phyloP scores from a whole-genome alignment of 2,329 filamentous ascomycete genomes.

The Fusarium dimerum region DNA sequence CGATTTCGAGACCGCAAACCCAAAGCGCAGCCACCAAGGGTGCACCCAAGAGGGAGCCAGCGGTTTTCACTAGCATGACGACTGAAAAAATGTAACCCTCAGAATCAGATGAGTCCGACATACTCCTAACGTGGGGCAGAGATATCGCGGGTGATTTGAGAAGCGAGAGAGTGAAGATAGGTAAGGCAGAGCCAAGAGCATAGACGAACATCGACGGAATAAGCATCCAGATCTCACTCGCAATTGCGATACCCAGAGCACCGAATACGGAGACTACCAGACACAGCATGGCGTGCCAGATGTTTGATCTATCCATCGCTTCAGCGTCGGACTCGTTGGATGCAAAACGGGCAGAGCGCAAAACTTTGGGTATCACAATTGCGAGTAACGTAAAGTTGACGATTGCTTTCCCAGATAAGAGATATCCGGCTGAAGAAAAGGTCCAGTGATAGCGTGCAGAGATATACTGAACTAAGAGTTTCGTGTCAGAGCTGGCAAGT shows the following conservation, averaged over 20 bases:
- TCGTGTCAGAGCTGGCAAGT: slow-evolving; percentile 52
- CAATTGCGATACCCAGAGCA: slow-evolving; percentile 44
- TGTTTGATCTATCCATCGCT: slow-evolving; percentile 16
- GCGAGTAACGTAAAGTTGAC: slow-evolving; percentile 49
- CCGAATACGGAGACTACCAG: slow-evolving; percentile 34
- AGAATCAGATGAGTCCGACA: slow-evolving; percentile 18
- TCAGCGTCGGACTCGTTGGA: not conserved
- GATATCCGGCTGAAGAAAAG: slow-evolving; percentile 48
- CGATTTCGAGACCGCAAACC: slow-evolving; percentile 45
- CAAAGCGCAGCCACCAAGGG: slow-evolving; percentile 49
- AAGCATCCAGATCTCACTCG: slow-evolving; percentile 41
- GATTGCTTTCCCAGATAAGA: slow-evolving; percentile 49
- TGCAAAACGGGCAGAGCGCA: slow-evolving; percentile 22
- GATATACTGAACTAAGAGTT: slow-evolving; percentile 52
- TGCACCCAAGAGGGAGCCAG: slow-evolving; percentile 48
- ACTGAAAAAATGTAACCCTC: slow-evolving; percentile 49
- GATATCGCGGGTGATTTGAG: slow-evolving; percentile 45
- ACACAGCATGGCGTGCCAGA: slow-evolving; percentile 19
- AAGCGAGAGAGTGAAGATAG: slow-evolving; percentile 51
- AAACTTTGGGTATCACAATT: slow-evolving; percentile 41
- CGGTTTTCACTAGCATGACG: slow-evolving; percentile 52
- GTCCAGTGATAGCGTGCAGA: slow-evolving; percentile 50
- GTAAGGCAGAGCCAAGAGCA: slow-evolving; percentile 49
- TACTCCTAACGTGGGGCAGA: slow-evolving; percentile 1
- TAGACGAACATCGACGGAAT: slow-evolving; percentile 47